Evolutionary conservation across 768 basidiomycete genomes (phyloP).

Genomic region (Mycena galericulata): DNA sequence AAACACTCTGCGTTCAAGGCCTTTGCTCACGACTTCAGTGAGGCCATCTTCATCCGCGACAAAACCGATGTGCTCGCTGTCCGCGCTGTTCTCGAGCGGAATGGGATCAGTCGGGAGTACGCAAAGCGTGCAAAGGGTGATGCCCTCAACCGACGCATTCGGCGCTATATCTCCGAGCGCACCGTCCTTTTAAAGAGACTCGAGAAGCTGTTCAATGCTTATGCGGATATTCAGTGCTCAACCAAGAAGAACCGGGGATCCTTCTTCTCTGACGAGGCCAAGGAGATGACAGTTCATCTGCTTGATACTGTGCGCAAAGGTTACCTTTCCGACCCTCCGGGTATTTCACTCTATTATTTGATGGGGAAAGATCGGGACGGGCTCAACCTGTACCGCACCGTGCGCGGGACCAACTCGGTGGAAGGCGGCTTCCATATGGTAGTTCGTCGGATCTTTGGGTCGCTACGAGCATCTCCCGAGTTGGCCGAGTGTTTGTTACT

Average conservation of each 20-base stretch:
- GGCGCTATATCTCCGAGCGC: not conserved
- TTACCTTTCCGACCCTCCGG: too few species aligned
- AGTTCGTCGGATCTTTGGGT: not conserved
- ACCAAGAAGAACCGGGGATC: not conserved
- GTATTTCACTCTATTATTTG: not conserved
- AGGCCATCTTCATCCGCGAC: slow-evolving; percentile 8
- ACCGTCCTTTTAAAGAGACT: not conserved
- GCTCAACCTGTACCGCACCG: not conserved
- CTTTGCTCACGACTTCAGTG: slow-evolving; percentile 2
- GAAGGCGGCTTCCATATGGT: not conserved
- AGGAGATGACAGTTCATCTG: too few species aligned
- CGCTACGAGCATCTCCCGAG: slow-evolving; percentile 8
- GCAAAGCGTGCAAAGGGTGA: not conserved
- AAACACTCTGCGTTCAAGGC: slow-evolving; percentile 4
- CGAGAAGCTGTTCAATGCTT: not conserved
- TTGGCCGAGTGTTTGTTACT: slow-evolving; percentile 4
- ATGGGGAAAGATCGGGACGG: not conserved
- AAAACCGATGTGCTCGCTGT: not conserved
- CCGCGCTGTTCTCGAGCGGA: not conserved
- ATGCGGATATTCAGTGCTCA: not conserved
- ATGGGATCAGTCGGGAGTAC: slow-evolving; percentile 1
- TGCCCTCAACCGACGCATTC: not conserved
- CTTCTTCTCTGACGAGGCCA: too few species aligned
- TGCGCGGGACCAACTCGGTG: not conserved
- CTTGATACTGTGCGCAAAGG: too few species aligned